Percentiles rank a stretch among this genome's conserved stretches.
Conservation (phyloP, 371 early-diverging fungal genomes). For the Saksenaea vasiformis region DNA sequence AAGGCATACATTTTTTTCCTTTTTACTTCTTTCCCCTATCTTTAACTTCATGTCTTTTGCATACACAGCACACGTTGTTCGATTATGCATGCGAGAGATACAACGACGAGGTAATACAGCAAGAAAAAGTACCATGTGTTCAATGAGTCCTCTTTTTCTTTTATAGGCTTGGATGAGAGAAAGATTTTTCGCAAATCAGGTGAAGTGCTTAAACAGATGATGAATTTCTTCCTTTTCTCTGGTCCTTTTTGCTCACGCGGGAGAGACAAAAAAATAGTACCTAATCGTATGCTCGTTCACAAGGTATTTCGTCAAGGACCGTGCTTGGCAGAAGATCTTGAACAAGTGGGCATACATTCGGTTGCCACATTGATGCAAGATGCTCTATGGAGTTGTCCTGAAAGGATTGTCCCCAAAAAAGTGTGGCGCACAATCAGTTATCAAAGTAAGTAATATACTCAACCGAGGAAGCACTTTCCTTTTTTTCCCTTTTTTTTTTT, state of each 20-base stretch:
- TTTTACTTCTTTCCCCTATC: not conserved
- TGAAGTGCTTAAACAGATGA: not conserved
- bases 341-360: conserved; percentile 13
- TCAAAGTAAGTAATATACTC: conserved; percentile 10
- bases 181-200: conserved; percentile 18
- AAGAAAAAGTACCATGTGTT: not conserved
- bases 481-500: not conserved
- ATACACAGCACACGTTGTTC: conserved; percentile 8
- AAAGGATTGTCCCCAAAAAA: conserved; percentile 14
- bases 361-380: conserved; percentile 20
- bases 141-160: not conserved
- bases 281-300: conserved; percentile 9
- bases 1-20: not conserved
- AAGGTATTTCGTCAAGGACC: conserved; percentile 13
- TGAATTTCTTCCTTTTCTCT: not conserved
- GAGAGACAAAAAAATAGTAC: conserved; percentile 4
- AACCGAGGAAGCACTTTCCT: not conserved
- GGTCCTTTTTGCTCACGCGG: not conserved
- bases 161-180: conserved; percentile 14
- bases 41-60: not conserved
- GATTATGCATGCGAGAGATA: conserved; percentile 10
- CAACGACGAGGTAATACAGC: conserved; percentile 9
- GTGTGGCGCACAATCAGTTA: conserved; percentile 19
- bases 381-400: conserved; percentile 15
- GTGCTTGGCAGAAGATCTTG: conserved; percentile 9